Base-by-base conservation (phyloP, 176 grass and related monocot species). In the Avena insularis region DNA sequence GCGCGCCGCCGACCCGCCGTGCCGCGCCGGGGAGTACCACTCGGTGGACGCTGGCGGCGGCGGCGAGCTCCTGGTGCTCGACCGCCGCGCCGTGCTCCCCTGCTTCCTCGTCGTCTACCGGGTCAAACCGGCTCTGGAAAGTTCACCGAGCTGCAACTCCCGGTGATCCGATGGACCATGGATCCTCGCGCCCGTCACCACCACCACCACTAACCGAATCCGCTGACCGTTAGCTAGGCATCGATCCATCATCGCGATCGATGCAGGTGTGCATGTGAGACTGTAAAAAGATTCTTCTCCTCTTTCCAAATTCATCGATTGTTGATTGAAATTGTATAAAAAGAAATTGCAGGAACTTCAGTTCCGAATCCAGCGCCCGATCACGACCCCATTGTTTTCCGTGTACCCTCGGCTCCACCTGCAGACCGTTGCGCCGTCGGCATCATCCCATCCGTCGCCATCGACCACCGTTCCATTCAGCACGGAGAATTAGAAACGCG, bases 91-190 rank as follows among this genome's bases (percentile, higher is more conserved):
- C 46, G 87, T 84, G 33, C 87, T 88, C 87, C 87, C 81, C 13
- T 83, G 87, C 53, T 88, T 88, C 51, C 87, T 88, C 17, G 77
- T 88, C 35, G 70, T 88, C 38, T 84, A 88, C 73, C 84, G 2
- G 49, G 72, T 57, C 12, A 71, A 83, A 49, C 47, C 6, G 8
- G 45, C 5, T 61, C 17, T 69, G 8, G 12, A 46, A 1, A 6
- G 11, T 9, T 25, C 48, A 16, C 4, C 48, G 5, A 40, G 19
- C 19, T 1, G 31, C 50, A 6, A 4, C 8, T 14, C 80, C 65
- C 3, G 27, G 8, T 83, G 49, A 65, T 20, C 11, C 35, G 19
- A 58, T 11, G 20, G 12, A 20, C 55, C 40, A 47, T 14, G 31
- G 54, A 78, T 60, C 4, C 12, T 4, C 4, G n/a, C 14, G 19